Conservation (phyloP, 331 rosid genomes). For the Stylosanthes scabra region DNA sequence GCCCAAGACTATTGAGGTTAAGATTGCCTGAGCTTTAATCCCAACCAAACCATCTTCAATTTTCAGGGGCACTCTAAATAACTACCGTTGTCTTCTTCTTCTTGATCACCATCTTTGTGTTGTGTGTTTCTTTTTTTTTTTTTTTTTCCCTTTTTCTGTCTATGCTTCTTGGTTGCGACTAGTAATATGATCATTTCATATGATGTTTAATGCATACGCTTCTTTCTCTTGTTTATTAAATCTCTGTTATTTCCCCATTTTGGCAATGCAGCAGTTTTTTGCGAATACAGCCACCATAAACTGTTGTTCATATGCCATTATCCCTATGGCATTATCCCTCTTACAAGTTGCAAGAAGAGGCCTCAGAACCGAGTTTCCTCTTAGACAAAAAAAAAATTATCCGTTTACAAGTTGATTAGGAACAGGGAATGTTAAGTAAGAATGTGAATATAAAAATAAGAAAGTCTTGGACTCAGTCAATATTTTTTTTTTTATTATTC, state of each 20-base stretch:
- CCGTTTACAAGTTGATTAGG: too few relatives aligned
- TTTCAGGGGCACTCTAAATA: neutral
- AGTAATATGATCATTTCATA: neutral
- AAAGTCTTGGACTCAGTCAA: too few relatives aligned
- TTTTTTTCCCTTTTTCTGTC: too few relatives aligned
- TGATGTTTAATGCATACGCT: neutral
- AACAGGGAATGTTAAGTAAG: too few relatives aligned
- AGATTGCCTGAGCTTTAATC: constrained; percentile 48
- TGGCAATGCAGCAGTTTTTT: neutral
- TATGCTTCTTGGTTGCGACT: neutral
- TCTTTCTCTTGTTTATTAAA: neutral
- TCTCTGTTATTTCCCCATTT: neutral
- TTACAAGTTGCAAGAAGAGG: too few relatives aligned
- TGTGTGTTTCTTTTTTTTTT: neutral
- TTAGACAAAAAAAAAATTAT: too few relatives aligned
- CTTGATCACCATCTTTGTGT: neutral
- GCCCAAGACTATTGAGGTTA: constrained; percentile 74
- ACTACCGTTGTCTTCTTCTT: neutral
- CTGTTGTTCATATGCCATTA: too few relatives aligned
- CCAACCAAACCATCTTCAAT: too few relatives aligned
- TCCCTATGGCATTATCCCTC: too few relatives aligned
- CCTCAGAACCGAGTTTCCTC: too few relatives aligned
- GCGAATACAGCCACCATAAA: neutral
- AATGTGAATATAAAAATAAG: too few relatives aligned
- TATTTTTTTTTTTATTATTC: too few relatives aligned